Base-by-base conservation (phyloP, 2,329 filamentous ascomycete species). In the Plectosphaerella plurivora region DNA sequence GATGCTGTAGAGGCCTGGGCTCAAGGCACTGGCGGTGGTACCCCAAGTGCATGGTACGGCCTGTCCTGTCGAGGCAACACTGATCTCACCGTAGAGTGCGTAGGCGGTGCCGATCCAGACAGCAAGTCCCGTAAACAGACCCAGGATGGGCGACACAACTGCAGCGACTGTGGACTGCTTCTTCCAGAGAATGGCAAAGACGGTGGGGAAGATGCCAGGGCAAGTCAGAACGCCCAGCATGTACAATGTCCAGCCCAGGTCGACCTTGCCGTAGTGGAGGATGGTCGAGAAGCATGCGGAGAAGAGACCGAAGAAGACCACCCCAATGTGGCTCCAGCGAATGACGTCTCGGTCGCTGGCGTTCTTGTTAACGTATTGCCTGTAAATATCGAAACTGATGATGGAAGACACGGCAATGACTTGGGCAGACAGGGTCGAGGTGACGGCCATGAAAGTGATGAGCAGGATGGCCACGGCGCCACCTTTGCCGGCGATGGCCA, bases 371-470 rank as follows among this genome's bases (percentile, higher is more conserved):
- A 78, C 66, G 54, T 81, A 79, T 15, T 72, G 71, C 0, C 75
- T 68, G 58, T 80, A 81, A 2, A 81, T 75, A 45, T 81, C 77
- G 49, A 80, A 81, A 46, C 71, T 75, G 47, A 81, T 72, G 49
- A 81, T 80, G 0, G 76, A 78, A 5, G 73, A 77, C 2, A 79
- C 76, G 1, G 77, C 75, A 47, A 81, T 79, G 1, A 80, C 71
- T 45, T 80, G 76, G 1, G 77, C 76, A 0, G 73, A 77, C 2
- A 78, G 69, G 0, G 76, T 79, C 1, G 74, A 78, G 1, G 86
- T 89, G n/a, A 89, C 84, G 2, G 87, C 87, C 86, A 90, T 89
- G 72, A 90, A 89, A 11, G 87, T 82, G 51, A 89, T 77, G 5
- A 91, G 69, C 1, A 89, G 73, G 1, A 86, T 82, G 0, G 84